phyloP scores from a whole-genome alignment of 2,329 filamentous ascomycete species.

The Trichoderma semiorbis region DNA sequence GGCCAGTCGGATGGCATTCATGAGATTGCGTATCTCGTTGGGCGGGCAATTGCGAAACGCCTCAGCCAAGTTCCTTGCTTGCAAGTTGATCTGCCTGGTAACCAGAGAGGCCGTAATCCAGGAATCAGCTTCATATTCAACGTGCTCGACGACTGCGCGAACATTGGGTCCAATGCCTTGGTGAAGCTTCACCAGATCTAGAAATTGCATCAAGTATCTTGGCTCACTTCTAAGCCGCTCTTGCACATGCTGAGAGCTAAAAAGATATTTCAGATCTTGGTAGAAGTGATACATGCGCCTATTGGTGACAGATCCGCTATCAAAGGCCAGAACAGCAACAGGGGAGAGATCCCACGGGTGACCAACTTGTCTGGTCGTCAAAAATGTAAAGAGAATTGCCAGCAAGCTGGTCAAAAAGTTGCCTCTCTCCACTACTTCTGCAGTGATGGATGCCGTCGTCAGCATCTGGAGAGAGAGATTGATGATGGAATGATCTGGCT shows the following conservation, averaged over 20 bases:
- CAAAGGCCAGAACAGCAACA: conserved; percentile 83
- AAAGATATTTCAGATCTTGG: conserved; percentile 85
- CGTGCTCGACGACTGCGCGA: conserved; percentile 85
- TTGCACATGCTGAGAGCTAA: conserved; percentile 84
- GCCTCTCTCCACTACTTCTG: conserved; percentile 88
- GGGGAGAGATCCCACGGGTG: conserved; percentile 87
- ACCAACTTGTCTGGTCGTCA: conserved; percentile 92
- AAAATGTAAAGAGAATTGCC: conserved; percentile 94
- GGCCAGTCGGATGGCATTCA: conserved; percentile 67
- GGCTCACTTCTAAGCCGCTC: conserved; percentile 77
- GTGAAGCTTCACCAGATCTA: conserved; percentile 92
- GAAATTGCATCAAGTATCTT: conserved; percentile 87
- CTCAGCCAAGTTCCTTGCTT: conserved; percentile 84
- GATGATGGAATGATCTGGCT: conserved; percentile 98
- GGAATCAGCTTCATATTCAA: conserved; percentile 96
- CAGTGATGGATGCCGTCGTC: conserved; percentile 93
- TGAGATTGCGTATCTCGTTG: conserved; percentile 64
- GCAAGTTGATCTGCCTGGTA: conserved; percentile 88
- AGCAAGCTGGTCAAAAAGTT: conserved; percentile 95
- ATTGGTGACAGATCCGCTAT: conserved; percentile 92
- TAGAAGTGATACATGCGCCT: conserved; percentile 97
- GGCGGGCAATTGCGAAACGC: conserved; percentile 70
- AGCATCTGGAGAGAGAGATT: conserved; percentile 95
- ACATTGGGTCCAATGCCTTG: conserved; percentile 96
- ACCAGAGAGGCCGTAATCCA: conserved; percentile 97